These are phyloP conservation scores for Anethum foeniculum DNA, from an alignment of 140 eudicot species.

Conservation along the genomic window DNA sequence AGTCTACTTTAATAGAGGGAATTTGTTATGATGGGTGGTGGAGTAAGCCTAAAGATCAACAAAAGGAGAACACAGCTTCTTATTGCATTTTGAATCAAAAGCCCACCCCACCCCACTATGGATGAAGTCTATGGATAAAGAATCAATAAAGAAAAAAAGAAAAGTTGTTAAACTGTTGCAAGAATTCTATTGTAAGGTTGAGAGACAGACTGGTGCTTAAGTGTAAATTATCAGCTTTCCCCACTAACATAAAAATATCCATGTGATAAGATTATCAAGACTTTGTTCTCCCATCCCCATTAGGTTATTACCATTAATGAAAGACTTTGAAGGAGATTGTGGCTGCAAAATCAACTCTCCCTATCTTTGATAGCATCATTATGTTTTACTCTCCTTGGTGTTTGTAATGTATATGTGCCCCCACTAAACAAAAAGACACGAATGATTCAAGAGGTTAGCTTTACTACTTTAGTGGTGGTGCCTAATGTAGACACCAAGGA, in stretches of 20 bases:
- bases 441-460: constrained; percentile 24
- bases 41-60: constrained; percentile 24
- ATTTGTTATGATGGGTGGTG: constrained; percentile 9
- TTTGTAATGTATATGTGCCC: constrained; percentile 7
- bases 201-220: constrained; percentile 14
- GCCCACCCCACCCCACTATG: constrained; percentile 14
- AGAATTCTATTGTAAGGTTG: background rate
- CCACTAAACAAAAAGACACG: constrained; percentile 25
- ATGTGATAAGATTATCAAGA: constrained; percentile 13
- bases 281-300: background rate
- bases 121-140: constrained; percentile 10
- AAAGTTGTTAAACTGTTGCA: background rate
- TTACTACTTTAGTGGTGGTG: constrained; percentile 17
- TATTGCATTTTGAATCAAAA: constrained; percentile 16
- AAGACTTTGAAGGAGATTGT: background rate
- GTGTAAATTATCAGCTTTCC: constrained; percentile 16
- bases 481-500: constrained; percentile 26
- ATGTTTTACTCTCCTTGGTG: background rate
- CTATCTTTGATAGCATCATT: constrained; percentile 16
- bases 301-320: constrained; percentile 6
- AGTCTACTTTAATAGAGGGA: constrained; percentile 17
- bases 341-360: constrained; percentile 18
- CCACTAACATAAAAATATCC: constrained; percentile 15
- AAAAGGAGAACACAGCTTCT: constrained; percentile 10
- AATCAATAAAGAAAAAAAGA: constrained; percentile 11